Percentiles rank a stretch among this genome's conserved stretches.
Evolutionary conservation across 2,329 filamentous ascomycete genomes (phyloP).

Genomic region (Cercospora zeina): DNA sequence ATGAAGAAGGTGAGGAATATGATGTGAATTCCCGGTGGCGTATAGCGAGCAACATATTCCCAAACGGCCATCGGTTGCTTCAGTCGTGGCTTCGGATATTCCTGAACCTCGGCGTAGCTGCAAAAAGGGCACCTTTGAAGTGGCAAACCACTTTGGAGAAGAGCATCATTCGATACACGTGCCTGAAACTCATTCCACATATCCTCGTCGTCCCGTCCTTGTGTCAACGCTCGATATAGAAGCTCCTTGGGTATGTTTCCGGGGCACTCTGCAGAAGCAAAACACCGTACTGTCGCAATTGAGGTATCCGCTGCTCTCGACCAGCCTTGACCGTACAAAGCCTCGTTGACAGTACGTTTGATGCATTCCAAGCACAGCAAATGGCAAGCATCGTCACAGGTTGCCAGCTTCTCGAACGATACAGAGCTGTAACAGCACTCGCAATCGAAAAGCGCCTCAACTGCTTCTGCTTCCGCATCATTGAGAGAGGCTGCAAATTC

Average conservation of each 20-base stretch:
- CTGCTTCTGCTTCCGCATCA: conserved; percentile 51
- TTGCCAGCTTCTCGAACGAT: conserved; percentile 71
- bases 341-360: conserved; percentile 77
- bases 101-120: conserved; percentile 82
- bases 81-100: conserved; percentile 36
- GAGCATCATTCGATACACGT: conserved; percentile 71
- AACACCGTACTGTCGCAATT: conserved; percentile 74
- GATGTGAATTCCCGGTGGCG: conserved; percentile 48
- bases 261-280: conserved; percentile 68
- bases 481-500: conserved; percentile 50
- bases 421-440: conserved; percentile 73
- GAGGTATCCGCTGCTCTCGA: conserved; percentile 72
- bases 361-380: conserved; percentile 82
- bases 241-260: conserved; percentile 71
- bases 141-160: conserved; percentile 71
- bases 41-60: conserved; percentile 30
- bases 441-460: conserved; percentile 63
- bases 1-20: conserved; percentile 47
- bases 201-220: conserved; percentile 68
- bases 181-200: conserved; percentile 75
- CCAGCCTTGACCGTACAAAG: conserved; percentile 92
- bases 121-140: conserved; percentile 88
- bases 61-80: conserved; percentile 29
- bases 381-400: conserved; percentile 69
- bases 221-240: conserved; percentile 69